Percentiles rank a stretch among this genome's conserved stretches.
These are phyloP conservation scores for Fraxinus americana DNA, from an alignment of 257 asterid genomes.

Conservation along the genomic window DNA sequence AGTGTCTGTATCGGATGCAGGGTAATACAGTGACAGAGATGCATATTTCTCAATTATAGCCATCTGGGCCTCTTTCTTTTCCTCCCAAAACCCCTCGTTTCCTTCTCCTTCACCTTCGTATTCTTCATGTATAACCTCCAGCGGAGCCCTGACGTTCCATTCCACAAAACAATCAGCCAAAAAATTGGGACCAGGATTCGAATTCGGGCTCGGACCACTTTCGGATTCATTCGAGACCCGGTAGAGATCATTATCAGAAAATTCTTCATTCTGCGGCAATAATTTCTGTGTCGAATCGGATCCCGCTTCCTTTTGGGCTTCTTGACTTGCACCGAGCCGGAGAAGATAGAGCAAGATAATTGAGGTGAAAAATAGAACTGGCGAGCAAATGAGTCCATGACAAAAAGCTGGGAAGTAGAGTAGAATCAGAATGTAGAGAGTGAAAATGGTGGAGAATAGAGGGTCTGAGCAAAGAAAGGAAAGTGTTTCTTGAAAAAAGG, in stretches of 20 bases:
- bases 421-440: conserved; percentile 56
- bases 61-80: conserved; percentile 46
- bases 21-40: conserved; percentile 70
- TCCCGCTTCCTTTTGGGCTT: not conserved
- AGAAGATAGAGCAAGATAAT: conserved; percentile 67
- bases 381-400: conserved; percentile 47
- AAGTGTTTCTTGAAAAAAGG: conserved; percentile 4
- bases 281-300: conserved; percentile 10
- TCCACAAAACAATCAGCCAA: conserved; percentile 52
- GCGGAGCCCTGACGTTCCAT: conserved; percentile 91
- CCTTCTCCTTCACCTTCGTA: conserved; percentile 58
- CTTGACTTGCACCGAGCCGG: conserved; percentile 58
- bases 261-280: conserved; percentile 14
- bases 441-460: conserved; percentile 53
- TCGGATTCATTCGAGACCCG: conserved; percentile 14
- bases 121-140: conserved; percentile 84
- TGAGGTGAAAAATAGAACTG: conserved; percentile 52
- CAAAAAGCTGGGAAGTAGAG: conserved; percentile 56
- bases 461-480: conserved; percentile 39
- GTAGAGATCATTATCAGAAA: conserved; percentile 12
- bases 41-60: conserved; percentile 54
- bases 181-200: conserved; percentile 2
- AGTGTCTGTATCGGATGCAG: conserved; percentile 75
- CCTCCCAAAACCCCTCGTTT: conserved; percentile 34
- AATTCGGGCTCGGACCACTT: not conserved